Base-by-base conservation (phyloP, 2,329 filamentous ascomycete genomes). In the Microdochium trichocladiopsis region DNA sequence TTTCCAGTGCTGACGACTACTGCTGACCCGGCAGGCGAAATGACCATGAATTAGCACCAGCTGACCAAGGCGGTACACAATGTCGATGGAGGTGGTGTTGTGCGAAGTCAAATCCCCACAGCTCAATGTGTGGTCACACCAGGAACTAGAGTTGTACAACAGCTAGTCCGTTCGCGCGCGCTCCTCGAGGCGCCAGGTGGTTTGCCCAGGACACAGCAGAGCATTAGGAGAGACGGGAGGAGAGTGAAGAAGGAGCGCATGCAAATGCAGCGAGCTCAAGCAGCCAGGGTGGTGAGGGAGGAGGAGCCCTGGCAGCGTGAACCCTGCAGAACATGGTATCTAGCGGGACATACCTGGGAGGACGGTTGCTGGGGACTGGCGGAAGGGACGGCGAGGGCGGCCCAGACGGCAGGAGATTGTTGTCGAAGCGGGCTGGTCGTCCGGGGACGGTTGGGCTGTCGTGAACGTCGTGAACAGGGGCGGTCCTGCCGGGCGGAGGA, bases 1-100 rank as follows among this genome's bases (percentile, higher is more conserved):
- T 62, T 71, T 75, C 63, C 73, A 45, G 41, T 23, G 18, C n/a
- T 45, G 41, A 18, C 41, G 41, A 18, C 41, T 45, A 18, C 18
- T 22, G 41, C 18, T 22, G 41, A 9, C 14, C 41, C 16, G 10
- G 41, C 10, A 18, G 18, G 18, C 5, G 18, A n/a, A n/a, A n/a
- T n/a, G 41, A 10, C 18, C 41, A 22, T 21, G 16, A 22, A 45
- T 45, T 45, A 45, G 41, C 41, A 8, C 18, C 22, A 16, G 41
- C 3, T 18, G 22, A 22, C 41, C 21, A 45, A 45, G 16, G 22
- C 21, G 11, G 3, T 12, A 23, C 41, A 23, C 3, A 45, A 45
- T 11, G 14, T 8, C 4, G 6, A 4, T 37, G n/a, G n/a, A n/a
- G n/a, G n/a, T n/a, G n/a, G n/a, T n/a, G n/a, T n/a, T n/a, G n/a